Percentiles rank a stretch among this genome's conserved stretches.
These are phyloP conservation scores for Candida pseudoviswanathii DNA, from an alignment of 1,139 yeast genomes.

Conservation along the genomic window DNA sequence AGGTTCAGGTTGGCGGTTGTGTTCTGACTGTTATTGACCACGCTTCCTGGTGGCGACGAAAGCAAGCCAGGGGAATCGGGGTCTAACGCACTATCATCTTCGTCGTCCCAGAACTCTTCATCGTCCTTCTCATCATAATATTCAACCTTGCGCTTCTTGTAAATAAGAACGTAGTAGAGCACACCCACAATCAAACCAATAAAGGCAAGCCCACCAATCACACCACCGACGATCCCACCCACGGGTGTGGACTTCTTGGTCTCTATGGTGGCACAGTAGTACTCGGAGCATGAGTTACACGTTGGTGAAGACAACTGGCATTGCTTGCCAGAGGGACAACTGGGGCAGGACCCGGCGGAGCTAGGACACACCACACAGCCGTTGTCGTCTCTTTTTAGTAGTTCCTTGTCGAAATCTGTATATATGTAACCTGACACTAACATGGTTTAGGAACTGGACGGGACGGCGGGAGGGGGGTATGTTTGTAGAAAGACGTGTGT, in stretches of 20 bases:
- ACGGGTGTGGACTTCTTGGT: conserved; percentile 22
- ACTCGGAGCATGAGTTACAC: conserved; percentile 57
- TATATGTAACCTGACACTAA: conserved; percentile 1
- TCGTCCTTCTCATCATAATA: conserved; percentile 14
- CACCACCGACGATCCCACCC: conserved; percentile 71
- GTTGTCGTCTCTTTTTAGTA: conserved; percentile 19
- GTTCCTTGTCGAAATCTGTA: conserved; percentile 7
- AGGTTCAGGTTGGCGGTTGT: conserved; percentile 1
- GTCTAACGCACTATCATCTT: conserved; percentile 11
- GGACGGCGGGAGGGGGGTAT: no score
- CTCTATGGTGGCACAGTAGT: conserved; percentile 45
- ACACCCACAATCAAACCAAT: conserved; percentile 36
- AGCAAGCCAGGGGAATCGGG: conserved; percentile 1
- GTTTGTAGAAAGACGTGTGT: not conserved
- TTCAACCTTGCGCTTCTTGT: conserved; percentile 31
- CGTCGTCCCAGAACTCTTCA: conserved; percentile 21
- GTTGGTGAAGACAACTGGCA: conserved; percentile 56
- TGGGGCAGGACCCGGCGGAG: conserved; percentile 48
- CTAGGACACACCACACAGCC: conserved; percentile 56
- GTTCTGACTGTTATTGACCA: not conserved
- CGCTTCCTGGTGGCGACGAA: conserved; percentile 1
- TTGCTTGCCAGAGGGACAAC: conserved; percentile 52
- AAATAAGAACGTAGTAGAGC: conserved; percentile 35
- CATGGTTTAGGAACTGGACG: not conserved
- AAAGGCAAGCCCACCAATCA: conserved; percentile 53